Percentiles rank a stretch among this genome's conserved stretches.
These are phyloP conservation scores for Wickerhamomyces sp. DNA, from an alignment of 1,139 yeast genomes.

Conservation along the genomic window DNA sequence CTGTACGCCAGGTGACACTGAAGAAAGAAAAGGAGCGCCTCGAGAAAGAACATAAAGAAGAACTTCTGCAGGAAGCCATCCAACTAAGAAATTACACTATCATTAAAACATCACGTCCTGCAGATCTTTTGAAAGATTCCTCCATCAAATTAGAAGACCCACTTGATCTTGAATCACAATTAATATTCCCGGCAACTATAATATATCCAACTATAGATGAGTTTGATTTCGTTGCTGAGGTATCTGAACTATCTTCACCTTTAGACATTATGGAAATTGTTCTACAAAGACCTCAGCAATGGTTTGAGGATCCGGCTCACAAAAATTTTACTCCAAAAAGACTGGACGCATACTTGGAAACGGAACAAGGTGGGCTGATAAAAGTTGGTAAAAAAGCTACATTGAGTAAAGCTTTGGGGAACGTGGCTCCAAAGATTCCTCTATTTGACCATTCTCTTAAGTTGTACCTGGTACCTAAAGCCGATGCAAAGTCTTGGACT, in stretches of 20 bases:
- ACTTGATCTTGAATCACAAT: slow-evolving; percentile 68
- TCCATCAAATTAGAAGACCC: slow-evolving; percentile 58
- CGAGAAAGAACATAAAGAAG: slow-evolving; percentile 25
- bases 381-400: slow-evolving; percentile 78
- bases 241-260: slow-evolving; percentile 66
- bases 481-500: slow-evolving; percentile 61
- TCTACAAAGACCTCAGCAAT: slow-evolving; percentile 61
- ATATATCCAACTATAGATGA: slow-evolving; percentile 83
- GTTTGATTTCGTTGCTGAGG: slow-evolving; percentile 73
- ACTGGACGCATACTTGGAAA: slow-evolving; percentile 76
- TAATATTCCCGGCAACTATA: slow-evolving; percentile 74
- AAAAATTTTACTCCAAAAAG: slow-evolving; percentile 51
- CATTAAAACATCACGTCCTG: slow-evolving; percentile 45
- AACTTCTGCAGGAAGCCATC: slow-evolving; percentile 48
- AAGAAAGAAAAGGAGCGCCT: slow-evolving; percentile 24
- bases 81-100: slow-evolving; percentile 48
- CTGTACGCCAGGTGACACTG: slow-evolving; percentile 20
- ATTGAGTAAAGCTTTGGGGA: slow-evolving; percentile 57
- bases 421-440: slow-evolving; percentile 64
- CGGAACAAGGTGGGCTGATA: slow-evolving; percentile 76
- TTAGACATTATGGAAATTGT: slow-evolving; percentile 50
- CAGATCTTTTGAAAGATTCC: slow-evolving; percentile 30
- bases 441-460: slow-evolving; percentile 72
- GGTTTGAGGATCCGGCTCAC: slow-evolving; percentile 66
- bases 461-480: slow-evolving; percentile 76